A percentile compares a stretch with the other conserved stretches of the same genome.
Conservation (phyloP, 164 flowering plant genomes). For the Aristolochia contorta region DNA sequence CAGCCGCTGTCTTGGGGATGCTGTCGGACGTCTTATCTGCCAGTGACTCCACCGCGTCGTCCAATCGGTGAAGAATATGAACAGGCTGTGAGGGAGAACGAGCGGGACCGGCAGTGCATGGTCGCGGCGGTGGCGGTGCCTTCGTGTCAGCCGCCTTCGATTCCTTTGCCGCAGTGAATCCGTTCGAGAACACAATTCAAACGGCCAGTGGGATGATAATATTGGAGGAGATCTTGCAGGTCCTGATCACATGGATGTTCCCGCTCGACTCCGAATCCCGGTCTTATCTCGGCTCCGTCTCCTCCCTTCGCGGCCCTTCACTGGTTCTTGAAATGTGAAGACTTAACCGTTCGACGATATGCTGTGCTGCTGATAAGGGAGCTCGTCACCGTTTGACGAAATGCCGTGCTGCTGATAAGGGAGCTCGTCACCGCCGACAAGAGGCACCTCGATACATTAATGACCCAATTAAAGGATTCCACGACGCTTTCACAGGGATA, state of each 20-base stretch:
- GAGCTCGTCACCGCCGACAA: slow-evolving; percentile 28
- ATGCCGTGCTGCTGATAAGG: slow-evolving; percentile 38
- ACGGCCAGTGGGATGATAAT: background rate
- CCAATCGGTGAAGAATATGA: slow-evolving; percentile 40
- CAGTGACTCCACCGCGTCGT: slow-evolving; percentile 14
- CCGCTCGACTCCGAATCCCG: slow-evolving; percentile 36
- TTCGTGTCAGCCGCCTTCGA: slow-evolving; percentile 36
- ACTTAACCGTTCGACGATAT: slow-evolving; percentile 22
- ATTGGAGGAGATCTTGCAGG: slow-evolving; percentile 37
- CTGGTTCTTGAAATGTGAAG: slow-evolving; percentile 34
- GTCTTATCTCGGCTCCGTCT: slow-evolving; percentile 17
- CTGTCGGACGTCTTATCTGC: slow-evolving; percentile 17
- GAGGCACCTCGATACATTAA: background rate
- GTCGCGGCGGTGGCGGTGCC: slow-evolving; percentile 20
- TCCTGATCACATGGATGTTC: slow-evolving; percentile 19
- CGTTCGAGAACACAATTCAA: slow-evolving; percentile 17
- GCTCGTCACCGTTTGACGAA: too few species aligned
- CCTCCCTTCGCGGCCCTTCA: slow-evolving; percentile 39
- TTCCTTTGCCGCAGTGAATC: slow-evolving; percentile 17
- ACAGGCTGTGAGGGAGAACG: slow-evolving; percentile 41
- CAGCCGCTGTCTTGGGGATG: slow-evolving; percentile 29
- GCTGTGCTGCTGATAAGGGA: too few species aligned
- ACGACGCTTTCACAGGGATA: slow-evolving; percentile 34
- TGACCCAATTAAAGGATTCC: background rate
- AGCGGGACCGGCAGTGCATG: slow-evolving; percentile 41